A percentile compares a stretch with the other conserved stretches of the same genome.
Conservation (phyloP, 257 asterid species). For the Coffea canephora region DNA sequence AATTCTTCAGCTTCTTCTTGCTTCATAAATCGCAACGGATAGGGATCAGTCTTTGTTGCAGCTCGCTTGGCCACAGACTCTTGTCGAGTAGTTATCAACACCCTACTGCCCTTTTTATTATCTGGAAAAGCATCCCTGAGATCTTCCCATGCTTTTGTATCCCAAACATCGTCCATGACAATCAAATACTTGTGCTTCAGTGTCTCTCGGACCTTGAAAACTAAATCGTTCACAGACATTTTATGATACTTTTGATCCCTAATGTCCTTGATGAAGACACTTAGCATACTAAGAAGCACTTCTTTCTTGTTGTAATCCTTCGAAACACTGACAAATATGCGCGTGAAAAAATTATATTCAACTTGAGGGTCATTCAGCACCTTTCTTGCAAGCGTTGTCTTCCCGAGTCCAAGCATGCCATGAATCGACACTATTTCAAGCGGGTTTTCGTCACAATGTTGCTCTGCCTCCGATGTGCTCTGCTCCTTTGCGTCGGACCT, state of each 20-base stretch:
- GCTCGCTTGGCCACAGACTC: slow-evolving; percentile 21
- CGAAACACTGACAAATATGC: slow-evolving; percentile 25
- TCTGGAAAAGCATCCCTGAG: too few species aligned
- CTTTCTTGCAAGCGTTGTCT: slow-evolving; percentile 57
- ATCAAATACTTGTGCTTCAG: neutral
- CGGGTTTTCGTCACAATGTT: neutral
- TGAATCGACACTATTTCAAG: slow-evolving; percentile 2
- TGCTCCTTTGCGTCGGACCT: too few species aligned
- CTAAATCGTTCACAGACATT: slow-evolving; percentile 35
- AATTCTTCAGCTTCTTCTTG: slow-evolving; percentile 25
- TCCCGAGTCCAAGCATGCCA: slow-evolving; percentile 32
- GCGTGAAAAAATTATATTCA: slow-evolving; percentile 31
- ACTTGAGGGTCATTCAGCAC: slow-evolving; percentile 33
- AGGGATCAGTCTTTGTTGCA: slow-evolving; percentile 16
- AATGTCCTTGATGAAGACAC: slow-evolving; percentile 17
- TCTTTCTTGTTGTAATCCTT: slow-evolving; percentile 39
- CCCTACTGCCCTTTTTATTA: slow-evolving; percentile 18
- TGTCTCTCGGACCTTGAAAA: slow-evolving; percentile 48
- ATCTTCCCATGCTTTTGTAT: too few species aligned
- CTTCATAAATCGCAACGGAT: slow-evolving; percentile 30
- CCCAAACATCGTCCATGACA: too few species aligned
- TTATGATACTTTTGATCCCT: slow-evolving; percentile 10
- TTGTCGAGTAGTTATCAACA: slow-evolving; percentile 36
- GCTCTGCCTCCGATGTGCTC: too few species aligned
- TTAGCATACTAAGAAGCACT: slow-evolving; percentile 38